phyloP scores from a whole-genome alignment of 2,329 filamentous ascomycete genomes.

The Fusarium pininemorale region DNA sequence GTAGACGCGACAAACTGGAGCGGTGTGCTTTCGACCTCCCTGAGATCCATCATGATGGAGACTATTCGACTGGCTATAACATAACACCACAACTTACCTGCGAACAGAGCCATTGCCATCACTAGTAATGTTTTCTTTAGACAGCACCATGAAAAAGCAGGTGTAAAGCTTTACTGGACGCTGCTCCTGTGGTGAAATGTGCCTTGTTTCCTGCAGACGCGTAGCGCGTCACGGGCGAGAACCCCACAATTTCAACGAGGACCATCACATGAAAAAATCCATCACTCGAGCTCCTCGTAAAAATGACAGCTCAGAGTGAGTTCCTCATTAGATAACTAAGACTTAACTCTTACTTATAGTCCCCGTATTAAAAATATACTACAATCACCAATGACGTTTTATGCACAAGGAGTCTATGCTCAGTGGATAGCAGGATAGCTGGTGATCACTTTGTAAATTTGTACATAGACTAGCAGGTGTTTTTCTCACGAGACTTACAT shows the following conservation, averaged over 20 bases:
- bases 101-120: accelerated
- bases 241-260: neutral
- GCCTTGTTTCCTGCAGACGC: neutral
- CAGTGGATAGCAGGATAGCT: too few relatives aligned
- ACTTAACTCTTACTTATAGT: accelerated
- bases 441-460: too few relatives aligned
- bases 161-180: neutral
- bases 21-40: neutral
- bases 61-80: too few relatives aligned
- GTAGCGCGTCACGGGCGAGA: too few relatives aligned
- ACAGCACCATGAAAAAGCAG: accelerated
- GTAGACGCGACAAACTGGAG: neutral
- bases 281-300: too few relatives aligned
- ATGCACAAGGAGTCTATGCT: too few relatives aligned
- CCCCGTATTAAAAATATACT: neutral
- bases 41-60: neutral
- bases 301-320: too few relatives aligned
- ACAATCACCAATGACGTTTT: neutral
- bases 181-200: neutral
- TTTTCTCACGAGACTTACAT: neutral
- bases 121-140: accelerated
- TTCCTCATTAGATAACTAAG: too few relatives aligned
- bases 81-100: too few relatives aligned
- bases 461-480: too few relatives aligned
- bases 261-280: neutral